Conservation (phyloP, 345 rosid genomes). For the Salix caprea region DNA sequence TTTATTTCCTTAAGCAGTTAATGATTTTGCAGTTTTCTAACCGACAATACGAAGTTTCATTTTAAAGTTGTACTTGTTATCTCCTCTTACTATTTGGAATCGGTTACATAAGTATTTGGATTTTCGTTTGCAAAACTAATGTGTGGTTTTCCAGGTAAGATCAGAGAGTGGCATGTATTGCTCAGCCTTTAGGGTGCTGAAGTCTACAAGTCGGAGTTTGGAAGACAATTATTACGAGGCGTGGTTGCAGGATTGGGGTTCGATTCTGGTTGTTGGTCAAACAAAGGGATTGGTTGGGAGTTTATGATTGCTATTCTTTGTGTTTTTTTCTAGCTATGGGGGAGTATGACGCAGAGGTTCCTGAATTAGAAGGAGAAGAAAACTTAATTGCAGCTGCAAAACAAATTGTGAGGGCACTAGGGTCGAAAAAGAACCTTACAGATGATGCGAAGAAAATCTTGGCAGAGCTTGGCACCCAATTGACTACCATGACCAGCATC, state of each 20-base stretch:
- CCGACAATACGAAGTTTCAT: neutral
- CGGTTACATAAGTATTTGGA: neutral
- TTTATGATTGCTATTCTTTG: constrained; percentile 9
- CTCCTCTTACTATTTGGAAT: neutral
- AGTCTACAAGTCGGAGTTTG: neutral
- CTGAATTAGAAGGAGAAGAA: constrained; percentile 47
- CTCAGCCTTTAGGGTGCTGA: neutral
- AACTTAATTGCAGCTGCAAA: constrained; percentile 63
- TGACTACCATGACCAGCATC: constrained; percentile 41
- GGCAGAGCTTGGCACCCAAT: constrained; percentile 52
- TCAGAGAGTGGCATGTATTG: neutral
- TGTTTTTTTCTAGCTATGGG: constrained; percentile 39
- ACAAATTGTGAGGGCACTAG: constrained; percentile 48
- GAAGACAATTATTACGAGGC: neutral
- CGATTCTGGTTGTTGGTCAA: neutral
- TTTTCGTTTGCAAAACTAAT: neutral
- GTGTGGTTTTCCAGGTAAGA: too few species aligned
- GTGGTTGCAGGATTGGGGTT: neutral
- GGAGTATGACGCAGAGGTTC: constrained; percentile 28
- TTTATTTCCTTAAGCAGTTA: neutral
- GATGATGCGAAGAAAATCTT: constrained; percentile 50
- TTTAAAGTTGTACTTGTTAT: neutral
- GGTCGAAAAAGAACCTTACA: constrained; percentile 56
- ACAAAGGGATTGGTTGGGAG: neutral
- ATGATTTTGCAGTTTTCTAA: neutral